Base-by-base conservation (phyloP, 2,329 filamentous ascomycete species). In the Fusarium subglutinans region DNA sequence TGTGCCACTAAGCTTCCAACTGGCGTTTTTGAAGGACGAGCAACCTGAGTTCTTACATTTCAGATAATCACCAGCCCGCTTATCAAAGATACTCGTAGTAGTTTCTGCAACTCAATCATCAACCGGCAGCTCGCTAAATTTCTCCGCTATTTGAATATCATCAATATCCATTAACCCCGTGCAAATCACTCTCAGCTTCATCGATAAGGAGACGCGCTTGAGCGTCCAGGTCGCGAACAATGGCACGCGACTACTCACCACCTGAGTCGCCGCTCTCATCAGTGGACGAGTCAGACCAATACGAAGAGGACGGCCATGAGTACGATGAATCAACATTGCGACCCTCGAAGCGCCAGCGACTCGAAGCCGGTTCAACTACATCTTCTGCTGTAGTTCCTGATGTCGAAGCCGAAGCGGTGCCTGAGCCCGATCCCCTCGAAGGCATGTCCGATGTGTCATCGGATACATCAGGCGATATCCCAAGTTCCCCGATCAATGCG, bases 401-500 rank as follows among this genome's bases (percentile, higher is more conserved):
- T 28, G 82, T 79, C 33, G 85, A 87, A 62, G 82, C 82, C 55
- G 87, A 88, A 50, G 80, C 84, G 14, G 85, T 85, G 7, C 84
- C 84, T 18, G 84, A 87, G 58, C 82, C 88, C 68, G 82, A 90
- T 81, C 82, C 88, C 76, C 84, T 90, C 48, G 88, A 89, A 69
- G 87, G 85, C 76, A 84, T 89, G 84, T 90, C 90, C 58, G 93
- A 95, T 61, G 92, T 98, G 69, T 98, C 95, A 13, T 94, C 94
- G 60, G 96, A 99, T 83, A 97, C 94, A 56, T 95, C 94, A 40
- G 94, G 94, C 81, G 95, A 94, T 65, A 90, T 95, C 55, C 93
- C 93, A 33, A 92, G 90, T 79, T 94, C 92, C 3, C 91, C 91
- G 22, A 85, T 88, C 80, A 87, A 92, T 83, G 83, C 93, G 84